Conservation (phyloP, 305 asterid genomes). For the Rubia tinctorum region DNA sequence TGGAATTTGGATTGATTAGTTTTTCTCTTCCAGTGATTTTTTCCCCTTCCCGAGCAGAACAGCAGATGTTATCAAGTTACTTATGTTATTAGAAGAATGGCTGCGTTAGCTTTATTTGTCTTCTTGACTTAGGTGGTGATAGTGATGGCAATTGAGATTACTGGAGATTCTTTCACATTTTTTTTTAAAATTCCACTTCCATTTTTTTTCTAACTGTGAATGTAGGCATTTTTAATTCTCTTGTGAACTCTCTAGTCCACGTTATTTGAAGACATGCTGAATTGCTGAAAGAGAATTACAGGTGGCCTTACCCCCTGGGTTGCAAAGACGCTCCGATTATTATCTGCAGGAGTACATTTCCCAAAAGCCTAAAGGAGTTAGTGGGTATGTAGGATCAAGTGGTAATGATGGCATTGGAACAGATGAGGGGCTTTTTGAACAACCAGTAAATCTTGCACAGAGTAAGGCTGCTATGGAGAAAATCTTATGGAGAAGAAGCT, state of each 20-base stretch:
- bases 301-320: constrained; percentile 74
- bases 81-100: background rate
- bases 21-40: background rate
- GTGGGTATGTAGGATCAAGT: constrained; percentile 52
- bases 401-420: constrained; percentile 52
- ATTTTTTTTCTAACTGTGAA: background rate
- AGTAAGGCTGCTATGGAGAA: constrained; percentile 57
- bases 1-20: background rate
- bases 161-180: background rate
- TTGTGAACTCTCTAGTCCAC: background rate
- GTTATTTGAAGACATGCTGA: constrained; percentile 15
- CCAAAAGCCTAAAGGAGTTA: constrained; percentile 47
- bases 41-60: background rate
- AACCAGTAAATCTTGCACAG: constrained; percentile 51
- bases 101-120: background rate
- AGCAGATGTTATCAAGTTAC: background rate
- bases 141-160: background rate
- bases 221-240: background rate
- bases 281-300: constrained; percentile 29
- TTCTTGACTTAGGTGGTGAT: background rate
- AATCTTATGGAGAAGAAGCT: constrained; percentile 45
- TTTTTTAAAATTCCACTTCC: background rate
- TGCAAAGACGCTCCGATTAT: constrained; percentile 55
- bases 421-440: constrained; percentile 81
- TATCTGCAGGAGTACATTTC: constrained; percentile 57